A percentile compares a stretch with the other conserved stretches of the same genome.
phyloP scores from a whole-genome alignment of 306 rosid genomes.

The Purshia tridentata region DNA sequence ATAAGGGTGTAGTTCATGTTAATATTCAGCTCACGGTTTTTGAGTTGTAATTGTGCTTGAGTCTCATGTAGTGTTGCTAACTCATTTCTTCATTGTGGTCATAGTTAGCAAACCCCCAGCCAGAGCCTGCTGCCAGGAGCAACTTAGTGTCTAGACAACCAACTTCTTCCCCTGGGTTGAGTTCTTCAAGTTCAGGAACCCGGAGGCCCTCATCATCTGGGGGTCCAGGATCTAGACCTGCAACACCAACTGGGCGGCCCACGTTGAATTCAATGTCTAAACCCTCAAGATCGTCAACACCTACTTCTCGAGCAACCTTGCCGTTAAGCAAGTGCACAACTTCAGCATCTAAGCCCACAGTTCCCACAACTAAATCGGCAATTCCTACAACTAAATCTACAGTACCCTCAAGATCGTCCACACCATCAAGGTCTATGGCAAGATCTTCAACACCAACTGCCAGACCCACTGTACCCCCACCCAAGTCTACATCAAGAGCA shows the following conservation, averaged over 20 bases:
- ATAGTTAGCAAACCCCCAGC: conserved; percentile 76
- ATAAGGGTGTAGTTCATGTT: conserved; percentile 5
- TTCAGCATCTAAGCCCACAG: conserved; percentile 52
- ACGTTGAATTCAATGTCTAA: conserved; percentile 54
- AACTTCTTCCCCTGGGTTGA: conserved; percentile 68
- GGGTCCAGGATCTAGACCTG: conserved; percentile 89
- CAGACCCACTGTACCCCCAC: conserved; percentile 71
- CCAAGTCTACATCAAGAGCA: conserved; percentile 76
- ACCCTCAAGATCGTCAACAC: conserved; percentile 83
- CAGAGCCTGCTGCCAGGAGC: conserved; percentile 58
- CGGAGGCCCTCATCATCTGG: conserved; percentile 87
- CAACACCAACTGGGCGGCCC: conserved; percentile 79
- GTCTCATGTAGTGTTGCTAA: conserved; percentile 25
- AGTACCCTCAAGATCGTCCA: conserved; percentile 67
- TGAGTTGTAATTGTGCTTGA: conserved; percentile 19
- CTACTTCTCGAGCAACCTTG: conserved; percentile 70
- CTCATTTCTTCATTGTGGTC: conserved; percentile 39
- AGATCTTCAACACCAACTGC: conserved; percentile 91
- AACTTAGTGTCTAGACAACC: conserved; percentile 60
- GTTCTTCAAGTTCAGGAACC: conserved; percentile 63
- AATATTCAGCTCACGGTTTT: conserved; percentile 3
- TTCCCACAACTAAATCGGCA: conserved; percentile 45
- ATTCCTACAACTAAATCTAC: conserved; percentile 44
- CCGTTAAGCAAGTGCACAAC: conserved; percentile 45
- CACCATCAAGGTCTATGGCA: conserved; percentile 72